Evolutionary conservation across 208 protist species (phyloP), one percentile per base, ranked within the genome.

Genomic region (Leptomonas seymouri): DNA sequence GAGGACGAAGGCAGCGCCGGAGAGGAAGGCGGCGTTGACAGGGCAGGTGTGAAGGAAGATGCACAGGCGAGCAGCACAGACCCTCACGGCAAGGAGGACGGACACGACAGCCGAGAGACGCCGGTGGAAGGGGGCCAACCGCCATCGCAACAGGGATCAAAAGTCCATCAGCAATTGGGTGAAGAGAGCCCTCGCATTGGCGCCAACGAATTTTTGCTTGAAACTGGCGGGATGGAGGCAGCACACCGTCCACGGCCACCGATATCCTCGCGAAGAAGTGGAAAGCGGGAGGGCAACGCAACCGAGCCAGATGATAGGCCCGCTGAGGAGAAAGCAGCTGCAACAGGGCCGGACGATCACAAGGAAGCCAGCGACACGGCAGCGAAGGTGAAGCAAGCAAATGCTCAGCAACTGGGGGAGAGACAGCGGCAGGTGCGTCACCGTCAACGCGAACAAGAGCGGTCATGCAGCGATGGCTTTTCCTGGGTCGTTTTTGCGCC

Each of bases 401-500:
- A 18, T 3, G 4, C 28, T 50, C 25, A 30, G 11, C 21, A 30
- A 59, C 30, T 20, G 49, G 41, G 11, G 11, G 14, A 50, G 31
- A 25, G 54, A n/a, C 60, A 39, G 42, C n/a, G 12, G 30, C 5
- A 28, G 31, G 27, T 11, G 25, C 25, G 50, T 31, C 44, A 23
- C 15, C 62, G 28, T 5, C 49, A 41, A n/a, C 36, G 46, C 25
- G 23, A 12, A 36, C 27, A 41, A 20, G 2, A 48, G 25, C 66
- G 23, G 23, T 34, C 54, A 28, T 59, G 65, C 36, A 21, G 49
- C 9, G 72, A 27, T 49, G 57, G 53, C 45, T 57, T 78, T 67
- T 84, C 80, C 0, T 67, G 85, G 31, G 75, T 67, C 8, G 53
- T 81, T 16, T 82, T 83, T 42, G 71, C 79, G 11, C 71, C 84